These are phyloP conservation scores for Cicer arietinum DNA, from an alignment of 306 rosid genomes.

Conservation along the genomic window DNA sequence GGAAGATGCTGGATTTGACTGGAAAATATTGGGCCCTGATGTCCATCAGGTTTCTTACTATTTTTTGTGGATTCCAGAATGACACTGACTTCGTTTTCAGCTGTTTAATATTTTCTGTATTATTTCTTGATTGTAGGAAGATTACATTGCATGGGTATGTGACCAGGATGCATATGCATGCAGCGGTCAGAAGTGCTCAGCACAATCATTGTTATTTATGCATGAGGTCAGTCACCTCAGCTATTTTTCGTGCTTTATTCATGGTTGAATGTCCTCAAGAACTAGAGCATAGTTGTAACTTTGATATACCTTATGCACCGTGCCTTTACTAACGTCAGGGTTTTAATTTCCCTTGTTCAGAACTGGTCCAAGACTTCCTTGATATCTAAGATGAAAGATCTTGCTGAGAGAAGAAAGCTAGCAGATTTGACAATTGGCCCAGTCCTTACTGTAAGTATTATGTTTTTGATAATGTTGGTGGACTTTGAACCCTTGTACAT, in stretches of 20 bases:
- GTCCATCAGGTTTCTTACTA: conserved; percentile 77
- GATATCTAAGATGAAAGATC: conserved; percentile 76
- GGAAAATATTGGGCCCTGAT: conserved; percentile 97
- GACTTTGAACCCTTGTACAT: conserved; percentile 11
- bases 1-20: conserved; percentile 99
- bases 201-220: conserved; percentile 85
- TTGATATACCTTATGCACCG: conserved; percentile 15
- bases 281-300: conserved; percentile 25
- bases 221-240: conserved; percentile 74
- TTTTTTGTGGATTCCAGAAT: conserved; percentile 24
- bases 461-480: conserved; percentile 17
- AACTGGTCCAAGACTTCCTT: conserved; percentile 80
- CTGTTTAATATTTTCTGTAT: conserved; percentile 29
- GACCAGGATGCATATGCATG: conserved; percentile 99
- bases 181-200: conserved; percentile 98
- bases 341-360: conserved; percentile 55
- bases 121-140: conserved; percentile 67
- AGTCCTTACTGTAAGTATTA: conserved; percentile 76
- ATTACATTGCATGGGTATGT: conserved; percentile 92
- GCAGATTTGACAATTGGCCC: conserved; percentile 90
- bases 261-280: conserved; percentile 9
- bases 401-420: conserved; percentile 88
- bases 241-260: conserved; percentile 28
- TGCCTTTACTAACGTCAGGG: conserved; percentile 34
- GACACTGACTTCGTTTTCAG: conserved; percentile 22